A percentile compares a stretch with the other conserved stretches of the same genome.
phyloP scores from a whole-genome alignment of 2,329 filamentous ascomycete genomes.

The Sclerotinia subarctica region DNA sequence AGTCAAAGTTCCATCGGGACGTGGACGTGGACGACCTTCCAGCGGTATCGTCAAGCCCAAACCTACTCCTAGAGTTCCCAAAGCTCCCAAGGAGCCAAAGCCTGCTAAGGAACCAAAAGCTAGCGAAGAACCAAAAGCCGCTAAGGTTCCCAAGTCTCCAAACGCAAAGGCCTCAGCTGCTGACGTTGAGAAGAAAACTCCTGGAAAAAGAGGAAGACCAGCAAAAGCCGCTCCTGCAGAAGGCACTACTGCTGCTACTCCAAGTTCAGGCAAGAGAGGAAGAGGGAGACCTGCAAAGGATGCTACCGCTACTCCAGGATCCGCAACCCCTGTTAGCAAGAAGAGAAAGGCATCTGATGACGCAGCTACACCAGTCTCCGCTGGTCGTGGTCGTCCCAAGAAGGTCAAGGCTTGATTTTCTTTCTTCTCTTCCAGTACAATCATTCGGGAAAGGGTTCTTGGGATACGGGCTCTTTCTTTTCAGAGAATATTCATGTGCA shows the following conservation, averaged over 20 bases:
- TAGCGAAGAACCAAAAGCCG: background rate
- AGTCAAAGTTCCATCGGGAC: constrained; percentile 26
- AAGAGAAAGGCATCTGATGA: constrained; percentile 20
- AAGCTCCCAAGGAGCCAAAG: constrained; percentile 8
- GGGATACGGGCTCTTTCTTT: background rate
- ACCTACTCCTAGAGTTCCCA: constrained; percentile 10
- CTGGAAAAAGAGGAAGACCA: constrained; percentile 17
- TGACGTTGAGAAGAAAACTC: background rate
- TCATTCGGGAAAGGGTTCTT: background rate
- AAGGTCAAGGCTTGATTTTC: constrained; percentile 11
- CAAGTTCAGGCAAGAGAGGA: constrained; percentile 15
- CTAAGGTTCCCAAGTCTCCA: background rate
- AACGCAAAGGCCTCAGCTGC: constrained; percentile 9
- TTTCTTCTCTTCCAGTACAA: background rate
- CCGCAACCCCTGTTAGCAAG: constrained; percentile 16
- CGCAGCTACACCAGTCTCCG: constrained; percentile 4
- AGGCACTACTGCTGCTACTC: background rate
- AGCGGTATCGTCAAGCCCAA: constrained; percentile 17
- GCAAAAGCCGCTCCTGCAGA: background rate
- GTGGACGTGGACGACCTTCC: constrained; percentile 27
- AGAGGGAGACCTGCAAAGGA: constrained; percentile 16
- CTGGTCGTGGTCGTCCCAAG: constrained; percentile 20
- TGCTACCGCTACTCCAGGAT: background rate
- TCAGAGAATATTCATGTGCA: background rate
- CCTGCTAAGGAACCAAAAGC: constrained; percentile 1